A percentile compares a stretch with the other conserved stretches of the same genome.
Conservation (phyloP, 148 eudicot genomes). For the Spergularia bocconei region DNA sequence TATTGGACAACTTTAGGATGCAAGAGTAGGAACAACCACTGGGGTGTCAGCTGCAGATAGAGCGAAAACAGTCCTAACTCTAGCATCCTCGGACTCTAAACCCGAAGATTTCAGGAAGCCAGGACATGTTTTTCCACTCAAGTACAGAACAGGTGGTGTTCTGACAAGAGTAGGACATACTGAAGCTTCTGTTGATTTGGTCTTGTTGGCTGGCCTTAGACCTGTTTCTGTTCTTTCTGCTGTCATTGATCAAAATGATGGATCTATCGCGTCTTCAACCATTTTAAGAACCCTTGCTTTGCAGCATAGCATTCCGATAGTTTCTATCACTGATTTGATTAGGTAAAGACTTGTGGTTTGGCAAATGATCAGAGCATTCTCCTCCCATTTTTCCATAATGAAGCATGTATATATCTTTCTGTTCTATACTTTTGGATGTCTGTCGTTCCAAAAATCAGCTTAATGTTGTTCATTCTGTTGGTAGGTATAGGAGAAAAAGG, state of each 20-base stretch:
- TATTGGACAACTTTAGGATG: slow-evolving; percentile 47
- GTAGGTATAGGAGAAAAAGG: slow-evolving; percentile 81
- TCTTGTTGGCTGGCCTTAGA: slow-evolving; percentile 63
- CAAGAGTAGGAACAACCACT: slow-evolving; percentile 63
- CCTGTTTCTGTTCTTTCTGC: slow-evolving; percentile 76
- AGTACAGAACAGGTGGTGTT: slow-evolving; percentile 79
- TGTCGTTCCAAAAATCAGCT: not conserved
- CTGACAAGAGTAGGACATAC: slow-evolving; percentile 85
- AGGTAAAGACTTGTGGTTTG: slow-evolving; percentile 41
- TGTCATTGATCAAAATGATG: slow-evolving; percentile 63
- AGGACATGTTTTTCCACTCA: slow-evolving; percentile 95
- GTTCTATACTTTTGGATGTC: not conserved
- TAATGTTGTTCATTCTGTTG: slow-evolving; percentile 13
- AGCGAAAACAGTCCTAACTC: slow-evolving; percentile 67
- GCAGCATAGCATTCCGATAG: slow-evolving; percentile 60
- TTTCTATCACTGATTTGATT: slow-evolving; percentile 79
- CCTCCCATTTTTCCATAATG: not conserved
- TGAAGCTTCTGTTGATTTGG: slow-evolving; percentile 91
- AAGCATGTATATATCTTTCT: not conserved
- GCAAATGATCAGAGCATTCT: not conserved
- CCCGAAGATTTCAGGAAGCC: slow-evolving; percentile 82
- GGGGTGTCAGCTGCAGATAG: slow-evolving; percentile 94
- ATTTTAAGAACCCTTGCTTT: slow-evolving; percentile 48
- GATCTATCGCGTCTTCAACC: slow-evolving; percentile 63
- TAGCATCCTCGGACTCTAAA: slow-evolving; percentile 61